Conservation (phyloP, 2,329 filamentous ascomycete species). For the Fusarium veterinarium region DNA sequence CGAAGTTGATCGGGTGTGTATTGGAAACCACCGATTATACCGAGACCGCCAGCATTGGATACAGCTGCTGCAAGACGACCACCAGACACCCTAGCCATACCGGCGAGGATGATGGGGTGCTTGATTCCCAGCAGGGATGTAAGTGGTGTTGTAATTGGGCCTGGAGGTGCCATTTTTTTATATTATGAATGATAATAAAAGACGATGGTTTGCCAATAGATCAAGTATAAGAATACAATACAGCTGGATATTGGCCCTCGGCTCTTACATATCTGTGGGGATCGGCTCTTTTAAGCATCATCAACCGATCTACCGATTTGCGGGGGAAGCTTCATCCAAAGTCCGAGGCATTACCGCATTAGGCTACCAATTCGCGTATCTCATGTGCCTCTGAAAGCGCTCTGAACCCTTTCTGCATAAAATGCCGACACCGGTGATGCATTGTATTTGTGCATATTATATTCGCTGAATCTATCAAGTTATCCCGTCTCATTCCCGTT, state of each 20-base stretch:
- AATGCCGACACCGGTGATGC: neutral
- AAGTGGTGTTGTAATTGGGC: constrained; percentile 79
- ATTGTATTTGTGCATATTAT: neutral
- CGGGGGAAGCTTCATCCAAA: constrained; percentile 43
- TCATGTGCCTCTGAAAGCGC: constrained; percentile 9
- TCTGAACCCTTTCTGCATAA: neutral
- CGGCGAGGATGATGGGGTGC: constrained; percentile 91
- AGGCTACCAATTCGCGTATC: constrained; percentile 44
- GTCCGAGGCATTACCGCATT: constrained; percentile 51
- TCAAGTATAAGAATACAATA: neutral
- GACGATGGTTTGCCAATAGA: neutral
- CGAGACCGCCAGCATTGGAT: constrained; percentile 87
- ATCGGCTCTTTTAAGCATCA: constrained; percentile 15
- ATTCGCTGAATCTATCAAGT: constrained; percentile 3
- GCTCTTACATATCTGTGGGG: neutral
- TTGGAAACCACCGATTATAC: constrained; percentile 77
- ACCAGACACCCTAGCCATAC: constrained; percentile 89
- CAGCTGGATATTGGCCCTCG: neutral
- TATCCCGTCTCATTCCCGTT: constrained; percentile 1
- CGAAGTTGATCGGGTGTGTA: constrained; percentile 81
- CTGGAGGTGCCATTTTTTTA: constrained; percentile 54
- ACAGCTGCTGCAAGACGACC: constrained; percentile 85
- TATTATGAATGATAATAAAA: neutral
- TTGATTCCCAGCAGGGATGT: constrained; percentile 83
- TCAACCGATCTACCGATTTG: constrained; percentile 41